phyloP scores from a whole-genome alignment of 768 basidiomycete species.

The Phlebiopsis gigantea region DNA sequence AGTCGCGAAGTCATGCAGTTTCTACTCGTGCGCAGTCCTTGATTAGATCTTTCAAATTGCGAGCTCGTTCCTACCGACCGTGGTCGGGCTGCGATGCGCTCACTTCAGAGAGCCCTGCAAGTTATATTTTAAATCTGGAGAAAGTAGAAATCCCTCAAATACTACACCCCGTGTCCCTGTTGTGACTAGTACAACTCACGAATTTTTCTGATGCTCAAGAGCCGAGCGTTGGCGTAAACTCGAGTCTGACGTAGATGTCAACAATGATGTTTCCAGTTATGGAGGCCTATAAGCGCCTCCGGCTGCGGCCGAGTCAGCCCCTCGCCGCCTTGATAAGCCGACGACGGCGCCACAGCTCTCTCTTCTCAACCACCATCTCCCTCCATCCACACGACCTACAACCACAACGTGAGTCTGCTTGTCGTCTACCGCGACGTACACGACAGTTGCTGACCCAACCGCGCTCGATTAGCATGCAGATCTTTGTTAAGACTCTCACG shows the following conservation, averaged over 20 bases:
- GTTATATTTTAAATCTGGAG: no score
- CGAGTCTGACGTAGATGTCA: background rate
- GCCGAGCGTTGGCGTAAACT: no score
- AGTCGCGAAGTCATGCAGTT: no score
- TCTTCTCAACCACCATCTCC: constrained; percentile 18
- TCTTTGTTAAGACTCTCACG: constrained; percentile 41
- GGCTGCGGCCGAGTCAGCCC: constrained; percentile 6
- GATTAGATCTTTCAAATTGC: no score
- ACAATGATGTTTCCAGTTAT: background rate
- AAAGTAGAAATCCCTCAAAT: no score
- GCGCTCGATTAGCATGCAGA: constrained; percentile 28
- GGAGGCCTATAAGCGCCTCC: background rate
- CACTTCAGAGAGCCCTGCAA: no score
- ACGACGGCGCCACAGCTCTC: constrained; percentile 7
- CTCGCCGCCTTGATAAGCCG: constrained; percentile 14
- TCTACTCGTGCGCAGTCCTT: no score
- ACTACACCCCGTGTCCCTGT: no score
- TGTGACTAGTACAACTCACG: no score
- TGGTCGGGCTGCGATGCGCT: no score
- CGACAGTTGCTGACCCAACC: background rate
- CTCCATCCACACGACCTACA: background rate
- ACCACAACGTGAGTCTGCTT: constrained; percentile 7
- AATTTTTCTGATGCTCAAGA: background rate
- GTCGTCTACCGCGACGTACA: background rate
- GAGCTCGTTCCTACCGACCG: no score